A percentile compares a stretch with the other conserved stretches of the same genome.
These are phyloP conservation scores for Phaseolus coccineus DNA, from an alignment of 331 rosid species.

Conservation along the genomic window DNA sequence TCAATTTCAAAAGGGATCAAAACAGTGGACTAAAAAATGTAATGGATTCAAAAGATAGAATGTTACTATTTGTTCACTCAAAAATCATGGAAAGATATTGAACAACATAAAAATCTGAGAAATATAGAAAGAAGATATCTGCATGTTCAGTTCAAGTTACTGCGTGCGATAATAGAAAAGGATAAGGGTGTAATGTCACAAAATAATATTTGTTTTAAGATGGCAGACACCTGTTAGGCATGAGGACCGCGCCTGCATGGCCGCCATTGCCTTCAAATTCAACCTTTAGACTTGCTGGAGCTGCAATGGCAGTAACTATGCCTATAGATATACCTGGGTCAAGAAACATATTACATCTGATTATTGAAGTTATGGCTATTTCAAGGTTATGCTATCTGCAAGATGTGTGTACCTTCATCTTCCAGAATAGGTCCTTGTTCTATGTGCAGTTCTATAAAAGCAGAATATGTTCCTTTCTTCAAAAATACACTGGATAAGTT, in stretches of 20 bases:
- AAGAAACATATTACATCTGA: constrained; percentile 18
- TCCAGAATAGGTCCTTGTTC: constrained; percentile 97
- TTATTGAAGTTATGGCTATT: constrained; percentile 29
- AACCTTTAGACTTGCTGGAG: constrained; percentile 92
- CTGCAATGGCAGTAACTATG: constrained; percentile 93
- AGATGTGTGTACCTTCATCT: constrained; percentile 70
- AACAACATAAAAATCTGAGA: constrained; percentile 10
- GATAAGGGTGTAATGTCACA: constrained; percentile 18
- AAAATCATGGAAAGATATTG: constrained; percentile 21
- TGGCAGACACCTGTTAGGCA: constrained; percentile 80
- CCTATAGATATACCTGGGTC: constrained; percentile 80
- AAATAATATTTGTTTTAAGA: constrained; percentile 27
- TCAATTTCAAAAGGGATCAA: constrained; percentile 33
- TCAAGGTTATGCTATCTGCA: constrained; percentile 3
- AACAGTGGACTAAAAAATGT: constrained; percentile 19
- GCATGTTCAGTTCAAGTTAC: constrained; percentile 24
- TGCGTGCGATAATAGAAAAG: constrained; percentile 18
- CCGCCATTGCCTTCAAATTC: constrained; percentile 97
- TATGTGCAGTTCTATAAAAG: constrained; percentile 91
- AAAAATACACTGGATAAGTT: constrained; percentile 74
- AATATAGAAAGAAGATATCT: constrained; percentile 1
- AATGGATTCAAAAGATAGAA: constrained; percentile 7
- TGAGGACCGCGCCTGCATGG: constrained; percentile 93
- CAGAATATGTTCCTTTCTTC: constrained; percentile 82
- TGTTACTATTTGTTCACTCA: constrained; percentile 22